These are phyloP conservation scores for Blepharisma stoltei DNA, from an alignment of 73 alveolate genomes.

Conservation along the genomic window DNA sequence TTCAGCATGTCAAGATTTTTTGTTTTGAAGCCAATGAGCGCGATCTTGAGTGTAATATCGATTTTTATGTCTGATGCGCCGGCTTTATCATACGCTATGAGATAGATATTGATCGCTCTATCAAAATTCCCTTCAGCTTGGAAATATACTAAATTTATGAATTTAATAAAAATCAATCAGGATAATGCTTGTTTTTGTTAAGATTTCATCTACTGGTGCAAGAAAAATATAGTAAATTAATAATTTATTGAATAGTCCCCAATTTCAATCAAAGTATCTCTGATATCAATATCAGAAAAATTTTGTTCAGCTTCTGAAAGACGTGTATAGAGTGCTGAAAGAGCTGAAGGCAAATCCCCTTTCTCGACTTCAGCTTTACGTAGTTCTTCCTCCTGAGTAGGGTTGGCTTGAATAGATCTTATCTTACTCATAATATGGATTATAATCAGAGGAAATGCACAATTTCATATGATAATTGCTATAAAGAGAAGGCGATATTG, in stretches of 20 bases:
- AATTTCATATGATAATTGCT: too few relatives aligned
- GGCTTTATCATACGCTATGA: background rate
- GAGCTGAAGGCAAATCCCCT: constrained; percentile 21
- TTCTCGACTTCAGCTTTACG: constrained; percentile 16
- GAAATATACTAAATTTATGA: too few relatives aligned
- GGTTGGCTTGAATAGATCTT: background rate
- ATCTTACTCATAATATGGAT: background rate
- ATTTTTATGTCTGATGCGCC: constrained; percentile 21
- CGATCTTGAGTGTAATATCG: constrained; percentile 18
- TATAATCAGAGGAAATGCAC: too few relatives aligned
- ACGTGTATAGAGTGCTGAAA: background rate
- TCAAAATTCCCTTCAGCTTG: background rate
- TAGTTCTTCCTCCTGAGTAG: constrained; percentile 14
- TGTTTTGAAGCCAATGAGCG: constrained; percentile 21
- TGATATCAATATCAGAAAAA: constrained; percentile 20
- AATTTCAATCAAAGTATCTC: constrained; percentile 26
- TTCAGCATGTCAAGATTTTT: background rate
- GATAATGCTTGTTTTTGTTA: too few relatives aligned
- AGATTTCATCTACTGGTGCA: too few relatives aligned
- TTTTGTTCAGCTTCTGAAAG: constrained; percentile 32
- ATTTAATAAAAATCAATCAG: too few relatives aligned
- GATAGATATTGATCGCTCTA: constrained; percentile 12
- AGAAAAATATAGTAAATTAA: too few relatives aligned
- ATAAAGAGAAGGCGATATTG: too few relatives aligned
- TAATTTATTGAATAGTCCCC: too few relatives aligned